These are phyloP conservation scores for Spizellomyces sp. DNA, from an alignment of 192 early-diverging fungal species.

Conservation along the genomic window DNA sequence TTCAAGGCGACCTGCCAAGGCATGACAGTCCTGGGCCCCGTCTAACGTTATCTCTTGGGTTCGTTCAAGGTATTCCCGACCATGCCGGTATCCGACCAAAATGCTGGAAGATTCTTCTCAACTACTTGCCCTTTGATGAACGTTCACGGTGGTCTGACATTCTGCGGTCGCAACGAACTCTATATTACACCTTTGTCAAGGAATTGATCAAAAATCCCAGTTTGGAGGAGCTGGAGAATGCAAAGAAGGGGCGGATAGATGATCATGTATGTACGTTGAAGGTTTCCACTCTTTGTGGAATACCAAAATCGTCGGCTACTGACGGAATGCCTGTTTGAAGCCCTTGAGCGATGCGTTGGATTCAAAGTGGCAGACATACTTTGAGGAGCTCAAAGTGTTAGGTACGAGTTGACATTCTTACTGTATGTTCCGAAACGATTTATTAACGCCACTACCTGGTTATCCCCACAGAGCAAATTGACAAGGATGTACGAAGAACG, in stretches of 20 bases:
- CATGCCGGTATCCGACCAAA: conserved; percentile 57
- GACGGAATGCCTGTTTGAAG: conserved; percentile 16
- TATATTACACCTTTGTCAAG: conserved; percentile 70
- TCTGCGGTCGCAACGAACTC: conserved; percentile 48
- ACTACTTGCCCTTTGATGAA: conserved; percentile 70
- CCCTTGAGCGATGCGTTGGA: conserved; percentile 46
- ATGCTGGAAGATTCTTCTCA: conserved; percentile 72
- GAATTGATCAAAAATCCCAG: conserved; percentile 62
- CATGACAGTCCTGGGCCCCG: not conserved
- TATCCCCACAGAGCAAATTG: conserved; percentile 58
- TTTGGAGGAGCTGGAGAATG: conserved; percentile 34
- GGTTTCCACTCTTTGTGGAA: too few relatives aligned
- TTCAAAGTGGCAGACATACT: conserved; percentile 66
- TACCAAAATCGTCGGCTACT: not conserved
- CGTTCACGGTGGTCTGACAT: conserved; percentile 51
- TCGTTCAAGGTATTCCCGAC: conserved; percentile 69
- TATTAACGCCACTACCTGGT: not conserved
- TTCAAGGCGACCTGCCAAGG: not conserved
- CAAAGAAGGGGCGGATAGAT: not conserved
- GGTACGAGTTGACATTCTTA: conserved; percentile 15
- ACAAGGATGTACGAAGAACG: conserved; percentile 75
- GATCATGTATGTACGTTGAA: conserved; percentile 3
- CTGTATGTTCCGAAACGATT: not conserved
- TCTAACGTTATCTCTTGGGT: not conserved
- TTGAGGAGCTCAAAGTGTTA: conserved; percentile 59